A percentile compares a stretch with the other conserved stretches of the same genome.
Evolutionary conservation across 2,329 filamentous ascomycete genomes (phyloP).

Genomic region (Neofusicoccum sp.): DNA sequence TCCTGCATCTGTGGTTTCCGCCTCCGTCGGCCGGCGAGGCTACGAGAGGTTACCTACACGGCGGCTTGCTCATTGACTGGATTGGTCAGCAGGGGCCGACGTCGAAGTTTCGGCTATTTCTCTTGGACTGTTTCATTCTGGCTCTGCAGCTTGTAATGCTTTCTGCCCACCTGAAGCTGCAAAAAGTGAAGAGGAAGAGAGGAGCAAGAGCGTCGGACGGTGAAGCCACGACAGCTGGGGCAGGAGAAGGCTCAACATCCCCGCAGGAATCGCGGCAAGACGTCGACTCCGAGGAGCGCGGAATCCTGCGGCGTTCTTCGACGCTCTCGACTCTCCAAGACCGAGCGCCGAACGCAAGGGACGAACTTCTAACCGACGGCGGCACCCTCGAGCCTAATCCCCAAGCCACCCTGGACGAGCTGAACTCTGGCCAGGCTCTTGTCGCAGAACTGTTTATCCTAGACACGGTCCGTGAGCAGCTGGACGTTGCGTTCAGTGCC

Average conservation of each 20-base stretch:
- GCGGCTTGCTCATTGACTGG: slow-evolving; percentile 66
- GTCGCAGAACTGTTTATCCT: slow-evolving; percentile 48
- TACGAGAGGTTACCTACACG: slow-evolving; percentile 60
- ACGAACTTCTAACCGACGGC: slow-evolving; percentile 16
- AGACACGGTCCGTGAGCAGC: slow-evolving; percentile 46
- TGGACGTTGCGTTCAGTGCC: slow-evolving; percentile 17
- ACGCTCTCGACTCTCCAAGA: slow-evolving; percentile 3
- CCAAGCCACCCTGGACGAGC: slow-evolving; percentile 45
- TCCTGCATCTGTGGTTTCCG: slow-evolving; percentile 51
- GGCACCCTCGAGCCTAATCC: slow-evolving; percentile 24
- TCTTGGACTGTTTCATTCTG: slow-evolving; percentile 58
- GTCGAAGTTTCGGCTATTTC: slow-evolving; percentile 54
- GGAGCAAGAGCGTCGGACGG: slow-evolving; percentile 30
- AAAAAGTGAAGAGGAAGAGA: slow-evolving; percentile 46
- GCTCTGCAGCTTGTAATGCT: slow-evolving; percentile 61
- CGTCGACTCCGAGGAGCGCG: slow-evolving; percentile 63
- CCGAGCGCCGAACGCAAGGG: background rate
- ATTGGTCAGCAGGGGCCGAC: slow-evolving; percentile 63
- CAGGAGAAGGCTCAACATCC: background rate
- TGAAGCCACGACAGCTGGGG: slow-evolving; percentile 25
- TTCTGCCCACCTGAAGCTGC: slow-evolving; percentile 55
- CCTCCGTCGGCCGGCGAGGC: slow-evolving; percentile 50
- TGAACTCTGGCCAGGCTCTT: slow-evolving; percentile 51
- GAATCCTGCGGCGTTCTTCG: slow-evolving; percentile 47
- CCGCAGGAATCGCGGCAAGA: slow-evolving; percentile 46